Evolutionary conservation across 805 yeast species (phyloP), one percentile per base, ranked within the genome.

Genomic region (Yamadazyma laniorum): DNA sequence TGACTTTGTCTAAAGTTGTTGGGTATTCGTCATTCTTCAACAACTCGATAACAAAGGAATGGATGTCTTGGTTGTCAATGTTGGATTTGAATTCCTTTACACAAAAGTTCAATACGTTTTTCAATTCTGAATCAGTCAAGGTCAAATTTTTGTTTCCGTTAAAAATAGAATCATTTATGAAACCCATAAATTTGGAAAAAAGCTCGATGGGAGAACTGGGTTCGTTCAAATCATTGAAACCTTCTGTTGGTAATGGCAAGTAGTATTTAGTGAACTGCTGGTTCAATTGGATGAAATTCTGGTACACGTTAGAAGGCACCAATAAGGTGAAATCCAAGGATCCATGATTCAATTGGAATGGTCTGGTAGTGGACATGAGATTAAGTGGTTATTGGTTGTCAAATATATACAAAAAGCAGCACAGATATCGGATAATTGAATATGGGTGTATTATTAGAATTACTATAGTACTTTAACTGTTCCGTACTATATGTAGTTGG

Each of bases 181-280:
- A 84, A 13, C 95, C 96, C 43, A 93, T 69, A 58, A 93, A 93
- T 52, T 79, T 78, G 43, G 86, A 87, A 46, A 88, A 75, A 42
- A 93, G 75, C 64, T 91, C 97, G 26, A 88, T 82, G 32, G 90
- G 80, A 31, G 91, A 80, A 23, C 87, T 65, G 25, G 96, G 96
- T 67, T 90, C 97, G 47, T 84, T 84, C 51, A 86, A 95, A 42
- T 77, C 83, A 34, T 90, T 91, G 50, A 76, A 81, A 12, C 84
- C 93, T 56, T 87, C 96, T 30, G 96, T 84, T 29, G 80, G 80
- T 33, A 75, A 78, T 6, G 95, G 91, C 49, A 93, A 77, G 32
- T 36, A 31, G 15, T 80, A 67, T 58, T 85, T 85, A 55, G 67
- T 70, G 61, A 91, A 93, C 63, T 83, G 95, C 49, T 88, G 90